A percentile compares a stretch with the other conserved stretches of the same genome.
Conservation (phyloP, 129 eudicot genomes). For the Kitagawia praeruptora region DNA sequence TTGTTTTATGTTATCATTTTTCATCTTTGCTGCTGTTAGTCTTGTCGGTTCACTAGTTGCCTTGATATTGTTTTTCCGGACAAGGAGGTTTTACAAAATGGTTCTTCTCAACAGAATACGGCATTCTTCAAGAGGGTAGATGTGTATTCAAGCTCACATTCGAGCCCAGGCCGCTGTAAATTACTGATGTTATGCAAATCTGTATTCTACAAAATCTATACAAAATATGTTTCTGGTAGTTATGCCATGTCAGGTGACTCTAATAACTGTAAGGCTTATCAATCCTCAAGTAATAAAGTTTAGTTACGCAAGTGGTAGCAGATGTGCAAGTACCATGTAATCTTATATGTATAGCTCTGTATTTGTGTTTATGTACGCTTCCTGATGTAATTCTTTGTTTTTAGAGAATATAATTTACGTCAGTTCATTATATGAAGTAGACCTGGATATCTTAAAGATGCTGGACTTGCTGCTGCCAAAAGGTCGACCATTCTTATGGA, state of each 20-base stretch:
- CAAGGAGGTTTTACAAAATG: conserved; percentile 41
- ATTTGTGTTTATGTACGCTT: background rate
- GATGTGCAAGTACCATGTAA: background rate
- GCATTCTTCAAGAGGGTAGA: conserved; percentile 12
- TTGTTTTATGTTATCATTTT: conserved; percentile 77
- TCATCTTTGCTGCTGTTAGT: conserved; percentile 47
- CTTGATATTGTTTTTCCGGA: conserved; percentile 48
- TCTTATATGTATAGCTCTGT: too few relatives aligned
- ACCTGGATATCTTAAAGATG: too few relatives aligned
- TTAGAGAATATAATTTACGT: background rate
- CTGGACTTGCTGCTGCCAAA: too few relatives aligned
- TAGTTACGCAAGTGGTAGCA: background rate
- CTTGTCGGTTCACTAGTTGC: conserved; percentile 53
- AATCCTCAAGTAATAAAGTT: background rate
- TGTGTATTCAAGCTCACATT: background rate
- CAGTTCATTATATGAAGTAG: background rate
- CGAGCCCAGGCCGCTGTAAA: background rate
- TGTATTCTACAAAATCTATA: background rate
- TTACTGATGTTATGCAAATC: background rate
- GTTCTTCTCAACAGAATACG: conserved; percentile 33
- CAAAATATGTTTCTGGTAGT: background rate
- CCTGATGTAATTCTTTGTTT: background rate
- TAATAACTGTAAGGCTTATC: background rate
- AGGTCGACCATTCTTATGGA: too few relatives aligned
- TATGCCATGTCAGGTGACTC: background rate